phyloP scores from a whole-genome alignment of 2,329 filamentous ascomycete genomes.

The Raffaelea albimanens region DNA sequence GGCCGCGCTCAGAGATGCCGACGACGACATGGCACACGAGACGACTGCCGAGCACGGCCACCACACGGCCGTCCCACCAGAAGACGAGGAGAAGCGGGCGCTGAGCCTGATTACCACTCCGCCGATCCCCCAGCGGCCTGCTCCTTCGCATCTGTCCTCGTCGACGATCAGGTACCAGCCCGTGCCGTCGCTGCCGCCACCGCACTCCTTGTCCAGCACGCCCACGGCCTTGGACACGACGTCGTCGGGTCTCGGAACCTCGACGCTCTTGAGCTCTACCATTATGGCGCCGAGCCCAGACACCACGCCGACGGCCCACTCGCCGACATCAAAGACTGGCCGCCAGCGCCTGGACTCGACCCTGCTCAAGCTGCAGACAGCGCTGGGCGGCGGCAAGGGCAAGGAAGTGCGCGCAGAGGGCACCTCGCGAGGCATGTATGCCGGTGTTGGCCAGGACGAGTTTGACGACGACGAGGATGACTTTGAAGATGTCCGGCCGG shows the following conservation, averaged over 20 bases:
- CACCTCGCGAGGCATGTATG: background rate
- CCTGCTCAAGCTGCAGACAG: conserved; percentile 8
- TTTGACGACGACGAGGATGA: no score
- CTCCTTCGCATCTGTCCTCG: no score
- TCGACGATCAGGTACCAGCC: background rate
- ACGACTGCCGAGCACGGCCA: no score
- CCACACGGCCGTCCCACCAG: no score
- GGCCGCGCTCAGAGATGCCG: background rate
- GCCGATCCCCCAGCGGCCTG: background rate
- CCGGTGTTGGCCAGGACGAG: conserved; percentile 1
- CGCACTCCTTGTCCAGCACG: background rate
- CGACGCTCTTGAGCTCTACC: no score
- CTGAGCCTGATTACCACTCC: no score
- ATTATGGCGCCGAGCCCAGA: no score
- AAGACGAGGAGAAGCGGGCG: background rate
- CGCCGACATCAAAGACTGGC: background rate
- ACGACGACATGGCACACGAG: no score
- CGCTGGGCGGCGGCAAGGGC: background rate
- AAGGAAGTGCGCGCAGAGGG: background rate
- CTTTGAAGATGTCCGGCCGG: no score
- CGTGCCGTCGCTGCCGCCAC: background rate
- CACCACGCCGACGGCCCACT: background rate
- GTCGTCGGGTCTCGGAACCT: no score
- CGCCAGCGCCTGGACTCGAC: conserved; percentile 1
- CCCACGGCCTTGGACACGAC: no score